These are phyloP conservation scores for Colletotrichum sansevieriae DNA, from an alignment of 2,329 filamentous ascomycete genomes.

Conservation along the genomic window DNA sequence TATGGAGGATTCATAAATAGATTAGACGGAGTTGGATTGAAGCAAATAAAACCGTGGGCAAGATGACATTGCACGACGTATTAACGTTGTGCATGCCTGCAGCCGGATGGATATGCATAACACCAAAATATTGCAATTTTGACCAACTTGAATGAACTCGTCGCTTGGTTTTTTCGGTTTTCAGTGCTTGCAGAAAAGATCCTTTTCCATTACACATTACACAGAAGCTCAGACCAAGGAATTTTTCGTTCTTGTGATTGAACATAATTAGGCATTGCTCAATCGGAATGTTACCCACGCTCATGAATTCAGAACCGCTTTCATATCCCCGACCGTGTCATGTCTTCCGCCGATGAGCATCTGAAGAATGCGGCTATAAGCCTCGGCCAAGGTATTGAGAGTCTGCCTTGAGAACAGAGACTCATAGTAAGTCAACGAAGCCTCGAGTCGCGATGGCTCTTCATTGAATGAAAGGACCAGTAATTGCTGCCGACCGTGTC, in stretches of 20 bases:
- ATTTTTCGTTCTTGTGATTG: accelerated
- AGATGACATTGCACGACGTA: too few species aligned
- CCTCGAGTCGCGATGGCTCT: conserved; percentile 5
- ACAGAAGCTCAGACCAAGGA: too few species aligned
- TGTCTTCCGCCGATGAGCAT: background rate
- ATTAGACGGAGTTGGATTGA: too few species aligned
- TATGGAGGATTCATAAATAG: too few species aligned
- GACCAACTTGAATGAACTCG: too few species aligned
- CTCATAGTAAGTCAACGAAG: conserved; percentile 26
- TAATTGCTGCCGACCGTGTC: conserved; percentile 6
- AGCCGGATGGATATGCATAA: too few species aligned
- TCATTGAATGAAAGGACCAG: conserved; percentile 27
- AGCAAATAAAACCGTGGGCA: too few species aligned
- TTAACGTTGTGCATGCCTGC: too few species aligned
- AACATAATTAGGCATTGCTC: background rate
- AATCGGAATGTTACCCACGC: background rate
- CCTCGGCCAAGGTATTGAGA: background rate
- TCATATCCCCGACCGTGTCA: conserved; percentile 20
- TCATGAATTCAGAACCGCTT: background rate
- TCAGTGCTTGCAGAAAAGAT: too few species aligned
- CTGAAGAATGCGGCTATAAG: background rate
- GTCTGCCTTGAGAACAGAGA: conserved; percentile 4
- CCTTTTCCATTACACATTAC: too few species aligned
- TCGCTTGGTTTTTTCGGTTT: too few species aligned
- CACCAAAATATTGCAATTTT: too few species aligned